Conservation (phyloP, 2,329 filamentous ascomycete species). For the Botrytis fragariae region DNA sequence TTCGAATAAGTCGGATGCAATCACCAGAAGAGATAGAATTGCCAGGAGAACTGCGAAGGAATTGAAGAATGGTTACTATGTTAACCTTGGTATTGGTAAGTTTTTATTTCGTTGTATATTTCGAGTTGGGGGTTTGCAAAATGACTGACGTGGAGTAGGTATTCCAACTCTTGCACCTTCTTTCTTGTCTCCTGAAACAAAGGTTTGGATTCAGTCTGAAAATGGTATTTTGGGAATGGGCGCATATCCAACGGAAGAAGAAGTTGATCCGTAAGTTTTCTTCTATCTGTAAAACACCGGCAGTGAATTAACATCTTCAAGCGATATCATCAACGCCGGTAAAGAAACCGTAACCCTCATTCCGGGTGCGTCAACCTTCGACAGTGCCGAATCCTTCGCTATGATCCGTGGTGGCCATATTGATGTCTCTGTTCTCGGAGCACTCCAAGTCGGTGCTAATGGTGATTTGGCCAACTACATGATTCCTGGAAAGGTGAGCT, state of each 20-base stretch:
- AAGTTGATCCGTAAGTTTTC: conserved; percentile 57
- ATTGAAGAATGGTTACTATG: conserved; percentile 73
- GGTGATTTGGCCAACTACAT: conserved; percentile 87
- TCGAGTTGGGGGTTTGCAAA: background rate
- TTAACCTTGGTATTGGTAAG: conserved; percentile 73
- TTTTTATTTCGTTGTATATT: too few relatives aligned
- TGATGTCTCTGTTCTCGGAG: conserved; percentile 75
- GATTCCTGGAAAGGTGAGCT: conserved; percentile 76
- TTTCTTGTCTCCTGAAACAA: conserved; percentile 64
- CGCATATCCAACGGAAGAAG: conserved; percentile 68
- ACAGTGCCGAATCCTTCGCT: conserved; percentile 75
- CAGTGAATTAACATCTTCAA: background rate
- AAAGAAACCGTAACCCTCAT: conserved; percentile 82
- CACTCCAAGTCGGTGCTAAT: conserved; percentile 65
- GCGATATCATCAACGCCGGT: conserved; percentile 77
- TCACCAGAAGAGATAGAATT: conserved; percentile 65
- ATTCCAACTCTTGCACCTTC: conserved; percentile 83
- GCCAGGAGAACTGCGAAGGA: conserved; percentile 76
- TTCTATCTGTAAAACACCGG: too few relatives aligned
- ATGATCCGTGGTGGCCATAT: conserved; percentile 86
- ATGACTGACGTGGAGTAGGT: conserved; percentile 55
- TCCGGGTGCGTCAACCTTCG: conserved; percentile 73
- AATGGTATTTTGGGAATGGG: conserved; percentile 85
- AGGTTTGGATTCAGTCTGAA: conserved; percentile 83
- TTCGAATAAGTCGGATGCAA: conserved; percentile 49